Conservation (phyloP, 192 early-diverging fungal genomes). For the Entophlyctis luteolus region DNA sequence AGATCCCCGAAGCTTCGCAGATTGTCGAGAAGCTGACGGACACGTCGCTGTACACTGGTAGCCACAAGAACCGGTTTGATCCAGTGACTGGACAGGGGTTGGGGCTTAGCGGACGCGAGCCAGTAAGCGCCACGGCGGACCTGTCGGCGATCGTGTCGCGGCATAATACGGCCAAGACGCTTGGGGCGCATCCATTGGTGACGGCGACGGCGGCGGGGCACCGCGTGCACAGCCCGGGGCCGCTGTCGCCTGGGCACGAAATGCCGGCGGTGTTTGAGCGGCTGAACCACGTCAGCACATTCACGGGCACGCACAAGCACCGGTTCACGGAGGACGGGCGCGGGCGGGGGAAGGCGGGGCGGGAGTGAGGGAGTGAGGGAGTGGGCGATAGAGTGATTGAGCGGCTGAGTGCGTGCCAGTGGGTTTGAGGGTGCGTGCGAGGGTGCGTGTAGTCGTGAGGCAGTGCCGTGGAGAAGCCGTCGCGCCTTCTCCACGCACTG, state of each 20-base stretch:
- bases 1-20: slow-evolving; percentile 34
- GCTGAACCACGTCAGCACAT: slow-evolving; percentile 10
- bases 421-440: too few relatives aligned
- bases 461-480: too few relatives aligned
- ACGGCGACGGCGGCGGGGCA: background rate
- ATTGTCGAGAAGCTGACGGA: slow-evolving; percentile 38
- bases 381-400: too few relatives aligned
- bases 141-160: slow-evolving; percentile 20
- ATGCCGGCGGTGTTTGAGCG: slow-evolving; percentile 16
- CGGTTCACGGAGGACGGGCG: slow-evolving; percentile 41
- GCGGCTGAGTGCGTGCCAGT: too few relatives aligned
- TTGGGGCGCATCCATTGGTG: background rate
- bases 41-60: slow-evolving; percentile 46
- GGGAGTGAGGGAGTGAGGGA: too few relatives aligned
- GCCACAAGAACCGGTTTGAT: slow-evolving; percentile 52
- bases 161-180: slow-evolving; percentile 14
- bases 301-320: slow-evolving; percentile 35
- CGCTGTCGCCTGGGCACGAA: background rate
- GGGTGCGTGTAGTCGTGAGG: too few relatives aligned
- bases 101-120: slow-evolving; percentile 12
- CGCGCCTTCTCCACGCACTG: too few relatives aligned
- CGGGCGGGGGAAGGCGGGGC: slow-evolving; percentile 45
- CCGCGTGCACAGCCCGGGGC: background rate
- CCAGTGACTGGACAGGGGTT: slow-evolving; percentile 18
- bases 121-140: slow-evolving; percentile 12